Evolutionary conservation across 2,329 filamentous ascomycete species (phyloP), one percentile per base, ranked within the genome.

Genomic region (Fusarium liriodendri): DNA sequence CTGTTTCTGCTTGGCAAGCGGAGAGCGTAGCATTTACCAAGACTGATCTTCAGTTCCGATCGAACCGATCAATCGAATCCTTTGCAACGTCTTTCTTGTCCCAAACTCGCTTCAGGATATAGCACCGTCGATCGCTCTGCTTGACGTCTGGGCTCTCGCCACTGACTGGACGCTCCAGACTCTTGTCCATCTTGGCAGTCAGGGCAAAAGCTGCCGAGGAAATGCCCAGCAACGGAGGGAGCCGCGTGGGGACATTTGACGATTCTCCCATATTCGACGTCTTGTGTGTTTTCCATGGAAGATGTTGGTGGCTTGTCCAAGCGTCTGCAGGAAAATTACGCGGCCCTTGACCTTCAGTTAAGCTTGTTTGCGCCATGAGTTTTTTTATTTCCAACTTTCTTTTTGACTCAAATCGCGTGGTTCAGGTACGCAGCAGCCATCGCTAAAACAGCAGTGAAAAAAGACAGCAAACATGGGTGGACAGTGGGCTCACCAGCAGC

Each of bases 341-440:
- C 57, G 63, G 67, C 32, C 59, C 59, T 64, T 54, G 42, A 52
- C 54, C 9, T 7, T n/a, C 29, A 69, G 58, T 74, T 74, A 74
- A 74, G 71, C 71, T 74, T 74, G 71, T 74, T 74, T 74, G 18
- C 37, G 47, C 61, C 57, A 37, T 57, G 32, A 73, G 40, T n/a
- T 50, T 57, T 57, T 16, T n/a, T 54, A 55, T 27, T 32, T 27
- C 27, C 33, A 40, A 38, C 42, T 47, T 55, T 74, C 10, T 38
- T 38, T 38, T 60, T 60, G 45, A 47, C 22, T 47, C 27, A 33
- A 55, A n/a, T 45, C 16, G 37, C 22, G 65, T 52, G 52, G 52
- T 55, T 54, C 40, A 45, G 20, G 25, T 18, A 32, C 54, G 33
- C 54, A 29, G 25, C 25, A 60, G 7, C 37, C 55, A 45, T 40